Evolutionary conservation across 1,284 basidiomycete genomes (phyloP).

Genomic region (Thelephora terrestris): DNA sequence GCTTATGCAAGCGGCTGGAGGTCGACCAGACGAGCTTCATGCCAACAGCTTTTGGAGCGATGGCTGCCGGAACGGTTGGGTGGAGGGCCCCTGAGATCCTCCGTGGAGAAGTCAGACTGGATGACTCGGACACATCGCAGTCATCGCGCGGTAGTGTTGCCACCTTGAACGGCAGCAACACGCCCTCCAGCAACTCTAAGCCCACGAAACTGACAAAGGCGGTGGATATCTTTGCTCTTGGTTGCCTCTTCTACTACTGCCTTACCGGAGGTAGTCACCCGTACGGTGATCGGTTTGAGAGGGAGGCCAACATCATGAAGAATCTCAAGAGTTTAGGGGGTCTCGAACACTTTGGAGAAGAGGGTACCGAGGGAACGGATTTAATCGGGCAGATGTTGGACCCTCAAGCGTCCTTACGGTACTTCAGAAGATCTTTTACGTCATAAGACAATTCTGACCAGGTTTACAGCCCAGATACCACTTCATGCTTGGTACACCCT

Average conservation of each 20-base stretch:
- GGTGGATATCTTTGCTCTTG: constrained; percentile 90
- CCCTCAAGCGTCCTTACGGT: constrained; percentile 66
- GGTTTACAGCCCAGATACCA: constrained; percentile 70
- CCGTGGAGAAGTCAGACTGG: constrained; percentile 82
- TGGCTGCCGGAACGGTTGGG: constrained; percentile 85
- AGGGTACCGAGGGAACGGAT: constrained; percentile 77
- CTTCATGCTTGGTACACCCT: constrained; percentile 80
- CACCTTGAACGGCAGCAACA: constrained; percentile 29
- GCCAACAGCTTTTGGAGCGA: constrained; percentile 70
- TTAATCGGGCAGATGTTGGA: constrained; percentile 72
- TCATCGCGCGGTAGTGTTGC: constrained; percentile 55
- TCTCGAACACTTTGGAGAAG: constrained; percentile 79
- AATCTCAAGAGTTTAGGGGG: constrained; percentile 60
- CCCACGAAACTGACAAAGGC: constrained; percentile 77
- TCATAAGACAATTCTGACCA: background rate
- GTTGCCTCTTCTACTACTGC: constrained; percentile 89
- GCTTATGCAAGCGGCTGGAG: constrained; percentile 87
- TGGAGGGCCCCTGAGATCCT: constrained; percentile 95
- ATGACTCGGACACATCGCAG: constrained; percentile 61
- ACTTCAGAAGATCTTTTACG: constrained; percentile 16
- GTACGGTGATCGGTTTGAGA: constrained; percentile 83
- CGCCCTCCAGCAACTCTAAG: constrained; percentile 26
- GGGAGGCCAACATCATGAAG: constrained; percentile 88
- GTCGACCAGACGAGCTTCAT: constrained; percentile 89
- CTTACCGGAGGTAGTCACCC: constrained; percentile 85